A percentile compares a stretch with the other conserved stretches of the same genome.
Evolutionary conservation across 352 stramenopile genomes (phyloP).

Genomic region (Elongisporangium undulatum): DNA sequence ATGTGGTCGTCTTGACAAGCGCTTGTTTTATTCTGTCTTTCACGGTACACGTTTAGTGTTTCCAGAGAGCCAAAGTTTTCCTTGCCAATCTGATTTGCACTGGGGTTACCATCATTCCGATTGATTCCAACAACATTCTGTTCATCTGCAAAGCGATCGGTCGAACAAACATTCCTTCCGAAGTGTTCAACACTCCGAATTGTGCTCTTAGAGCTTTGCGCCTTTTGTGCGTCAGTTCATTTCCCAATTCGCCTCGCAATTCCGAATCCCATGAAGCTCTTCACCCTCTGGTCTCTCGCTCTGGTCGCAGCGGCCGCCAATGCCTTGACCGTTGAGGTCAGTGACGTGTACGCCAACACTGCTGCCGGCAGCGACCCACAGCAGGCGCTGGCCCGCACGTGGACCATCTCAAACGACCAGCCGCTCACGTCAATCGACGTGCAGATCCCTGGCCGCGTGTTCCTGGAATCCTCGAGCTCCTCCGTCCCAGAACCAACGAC

Average conservation of each 20-base stretch:
- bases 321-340: constrained; percentile 31
- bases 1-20: neutral
- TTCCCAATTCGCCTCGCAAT: neutral
- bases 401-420: constrained; percentile 34
- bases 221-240: neutral
- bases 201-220: neutral
- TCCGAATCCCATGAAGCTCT: constrained; percentile 18
- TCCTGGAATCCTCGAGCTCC: constrained; percentile 20
- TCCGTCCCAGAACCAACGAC: neutral
- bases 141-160: neutral
- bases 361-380: constrained; percentile 27
- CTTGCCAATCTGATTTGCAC: neutral
- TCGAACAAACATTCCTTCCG: neutral
- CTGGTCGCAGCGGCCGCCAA: constrained; percentile 2
- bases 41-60: neutral
- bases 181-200: neutral
- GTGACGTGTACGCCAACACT: constrained; percentile 18
- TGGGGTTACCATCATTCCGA: neutral
- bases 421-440: constrained; percentile 45
- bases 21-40: neutral
- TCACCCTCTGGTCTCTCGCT: constrained; percentile 11
- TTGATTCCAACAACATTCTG: neutral
- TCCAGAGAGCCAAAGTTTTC: neutral
- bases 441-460: constrained; percentile 45
- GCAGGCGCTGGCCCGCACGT: constrained; percentile 31